Base-by-base conservation (phyloP, 805 yeast species). In the Metschnikowia gruessii region DNA sequence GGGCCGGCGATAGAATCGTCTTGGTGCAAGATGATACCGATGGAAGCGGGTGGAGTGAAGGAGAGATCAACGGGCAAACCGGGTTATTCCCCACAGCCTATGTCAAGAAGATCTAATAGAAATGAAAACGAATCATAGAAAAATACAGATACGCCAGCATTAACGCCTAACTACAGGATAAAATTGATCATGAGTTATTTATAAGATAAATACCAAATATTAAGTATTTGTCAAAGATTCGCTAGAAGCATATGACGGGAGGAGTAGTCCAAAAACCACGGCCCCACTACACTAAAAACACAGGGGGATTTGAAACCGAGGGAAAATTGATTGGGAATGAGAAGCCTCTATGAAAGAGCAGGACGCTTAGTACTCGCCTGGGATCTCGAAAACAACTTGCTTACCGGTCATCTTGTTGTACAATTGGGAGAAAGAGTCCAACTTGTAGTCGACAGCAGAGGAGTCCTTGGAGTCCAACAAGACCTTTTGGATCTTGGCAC, bases 321-420 rank as follows among this genome's bases (percentile, higher is more conserved):
- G 46, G 40, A 48, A 49, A 45, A 45, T 48, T 48, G 49, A 24
- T 35, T 46, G 48, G 43, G 31, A 29, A 29, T 11, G 33, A 30
- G 33, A n/a, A 30, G 33, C 33, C 33, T 30, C 33, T 30, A 26
- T 30, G 47, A 44, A 40, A 41, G 34, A 39, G 42, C 34, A 35
- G 37, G 31, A 40, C 45, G 50, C 56, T 66, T 69, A 68, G 69
- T 66, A 67, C 52, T 72, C 76, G 64, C 73, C 70, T 63, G 77
- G 76, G 70, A 92, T 87, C 85, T 92, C 98, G 73, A 92, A 92
- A 68, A 90, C 94, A 79, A 94, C 97, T 79, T 91, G 95, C 85
- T 94, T 92, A 81, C 99, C 99, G 70, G 99, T 92, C 78, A 92
- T 88, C 83, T 92, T 92, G 80, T 79, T 79, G 95, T 92, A 92